Percentiles rank a stretch among this genome's conserved stretches.
These are phyloP conservation scores for Knufia fluminis DNA, from an alignment of 2,329 filamentous ascomycete genomes.

Conservation along the genomic window DNA sequence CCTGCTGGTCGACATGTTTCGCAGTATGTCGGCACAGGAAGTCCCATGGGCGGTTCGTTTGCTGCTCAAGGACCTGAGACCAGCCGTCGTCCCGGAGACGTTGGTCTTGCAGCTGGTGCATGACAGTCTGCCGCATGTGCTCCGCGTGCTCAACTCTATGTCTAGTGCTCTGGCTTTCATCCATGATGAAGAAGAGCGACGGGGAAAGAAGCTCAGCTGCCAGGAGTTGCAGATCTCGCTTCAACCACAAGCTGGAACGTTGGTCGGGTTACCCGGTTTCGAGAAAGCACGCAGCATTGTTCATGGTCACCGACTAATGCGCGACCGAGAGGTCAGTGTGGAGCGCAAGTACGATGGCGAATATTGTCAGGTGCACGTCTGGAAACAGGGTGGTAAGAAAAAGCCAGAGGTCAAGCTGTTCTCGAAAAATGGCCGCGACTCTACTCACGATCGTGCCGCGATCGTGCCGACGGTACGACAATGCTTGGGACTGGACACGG, in stretches of 20 bases:
- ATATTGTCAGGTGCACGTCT: slow-evolving; percentile 80
- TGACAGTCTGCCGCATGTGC: slow-evolving; percentile 54
- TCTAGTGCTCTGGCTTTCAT: slow-evolving; percentile 35
- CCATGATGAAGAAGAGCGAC: slow-evolving; percentile 7
- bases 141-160: slow-evolving; percentile 48
- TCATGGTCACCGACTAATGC: slow-evolving; percentile 51
- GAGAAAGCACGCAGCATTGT: slow-evolving; percentile 57
- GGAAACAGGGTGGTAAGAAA: slow-evolving; percentile 45
- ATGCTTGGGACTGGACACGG: slow-evolving; percentile 52
- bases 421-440: slow-evolving; percentile 75
- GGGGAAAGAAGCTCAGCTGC: slow-evolving; percentile 4
- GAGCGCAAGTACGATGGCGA: slow-evolving; percentile 82
- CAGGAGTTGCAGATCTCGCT: slow-evolving; percentile 21
- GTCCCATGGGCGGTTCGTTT: slow-evolving; percentile 82
- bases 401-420: slow-evolving; percentile 62
- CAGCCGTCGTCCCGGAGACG: neutral
- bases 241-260: slow-evolving; percentile 46
- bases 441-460: slow-evolving; percentile 57
- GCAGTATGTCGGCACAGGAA: slow-evolving; percentile 54
- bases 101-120: neutral
- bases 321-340: slow-evolving; percentile 48
- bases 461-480: slow-evolving; percentile 56
- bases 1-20: slow-evolving; percentile 50
- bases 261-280: slow-evolving; percentile 51
- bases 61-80: slow-evolving; percentile 61